phyloP scores from a whole-genome alignment of 495 filamentous ascomycete genomes.

The Podospora pseudoanserina region DNA sequence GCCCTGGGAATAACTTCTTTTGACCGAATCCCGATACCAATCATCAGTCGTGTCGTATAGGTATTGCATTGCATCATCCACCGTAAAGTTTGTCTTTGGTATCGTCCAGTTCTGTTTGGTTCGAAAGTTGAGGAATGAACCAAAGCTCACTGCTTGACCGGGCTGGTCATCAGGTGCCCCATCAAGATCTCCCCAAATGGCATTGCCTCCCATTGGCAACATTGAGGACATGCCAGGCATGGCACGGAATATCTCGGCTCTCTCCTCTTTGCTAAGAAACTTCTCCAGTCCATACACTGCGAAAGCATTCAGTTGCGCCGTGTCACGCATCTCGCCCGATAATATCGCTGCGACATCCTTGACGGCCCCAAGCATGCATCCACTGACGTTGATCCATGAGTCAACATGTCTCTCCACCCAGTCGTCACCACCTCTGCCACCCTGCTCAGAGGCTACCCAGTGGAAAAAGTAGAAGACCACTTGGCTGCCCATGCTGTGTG shows the following conservation, averaged over 20 bases:
- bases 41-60: conserved; percentile 71
- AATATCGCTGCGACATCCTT: conserved; percentile 90
- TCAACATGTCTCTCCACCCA: conserved; percentile 93
- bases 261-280: conserved; percentile 83
- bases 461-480: conserved; percentile 96
- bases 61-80: conserved; percentile 71
- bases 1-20: conserved; percentile 77
- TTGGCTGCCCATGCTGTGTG: conserved; percentile 96
- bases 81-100: conserved; percentile 69
- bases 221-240: conserved; percentile 97
- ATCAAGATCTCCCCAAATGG: conserved; percentile 86
- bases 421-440: conserved; percentile 74
- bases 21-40: conserved; percentile 77
- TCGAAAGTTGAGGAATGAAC: conserved; percentile 84
- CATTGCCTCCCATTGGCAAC: conserved; percentile 92
- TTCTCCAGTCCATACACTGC: conserved; percentile 96
- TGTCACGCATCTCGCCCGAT: conserved; percentile 97
- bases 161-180: conserved; percentile 87
- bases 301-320: conserved; percentile 94
- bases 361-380: conserved; percentile 92
- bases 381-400: conserved; percentile 95
- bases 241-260: conserved; percentile 89
- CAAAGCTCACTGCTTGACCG: conserved; percentile 66
- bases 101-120: conserved; percentile 52
- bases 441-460: conserved; percentile 79